Evolutionary conservation across 2,329 filamentous ascomycete genomes (phyloP).

Genomic region (Didymellaceae sp.): DNA sequence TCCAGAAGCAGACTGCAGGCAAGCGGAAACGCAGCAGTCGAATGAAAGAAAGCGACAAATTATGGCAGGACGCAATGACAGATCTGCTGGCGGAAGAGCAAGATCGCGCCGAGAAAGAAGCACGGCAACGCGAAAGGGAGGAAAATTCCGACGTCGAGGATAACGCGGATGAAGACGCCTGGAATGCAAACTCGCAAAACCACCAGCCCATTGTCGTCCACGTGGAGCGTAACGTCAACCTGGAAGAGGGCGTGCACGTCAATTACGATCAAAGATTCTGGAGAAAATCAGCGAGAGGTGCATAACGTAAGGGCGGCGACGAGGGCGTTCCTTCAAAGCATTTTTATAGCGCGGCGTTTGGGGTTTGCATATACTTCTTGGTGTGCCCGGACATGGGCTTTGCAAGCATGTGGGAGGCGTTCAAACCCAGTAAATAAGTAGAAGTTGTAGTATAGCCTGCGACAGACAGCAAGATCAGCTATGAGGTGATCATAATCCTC

Average conservation of each 20-base stretch:
- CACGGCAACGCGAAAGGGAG: conserved; percentile 25
- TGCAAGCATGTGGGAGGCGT: conserved; percentile 33
- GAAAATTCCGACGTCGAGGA: conserved; percentile 21
- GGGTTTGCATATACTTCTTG: conserved; percentile 32
- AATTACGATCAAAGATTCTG: conserved; percentile 68
- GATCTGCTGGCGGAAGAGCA: conserved; percentile 55
- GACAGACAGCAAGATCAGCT: conserved; percentile 3
- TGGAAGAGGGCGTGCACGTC: conserved; percentile 56
- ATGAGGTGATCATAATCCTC: background rate
- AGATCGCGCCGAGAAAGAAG: conserved; percentile 34
- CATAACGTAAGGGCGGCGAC: conserved; percentile 9
- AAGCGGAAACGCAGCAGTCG: conserved; percentile 50
- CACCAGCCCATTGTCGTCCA: conserved; percentile 40
- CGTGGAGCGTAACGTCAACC: conserved; percentile 33
- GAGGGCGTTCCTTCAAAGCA: conserved; percentile 29
- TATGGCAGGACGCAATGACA: conserved; percentile 64
- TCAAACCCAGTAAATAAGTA: conserved; percentile 16
- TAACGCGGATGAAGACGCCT: conserved; percentile 32
- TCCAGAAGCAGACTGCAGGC: conserved; percentile 42
- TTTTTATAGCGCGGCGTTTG: conserved; percentile 52
- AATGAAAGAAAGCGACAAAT: conserved; percentile 54
- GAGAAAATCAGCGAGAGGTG: conserved; percentile 54
- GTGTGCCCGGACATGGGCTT: conserved; percentile 20
- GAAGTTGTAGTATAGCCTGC: conserved; percentile 29
- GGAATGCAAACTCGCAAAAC: conserved; percentile 29